phyloP scores from a whole-genome alignment of 176 grass and related monocot species.

The Carex myosuroides region DNA sequence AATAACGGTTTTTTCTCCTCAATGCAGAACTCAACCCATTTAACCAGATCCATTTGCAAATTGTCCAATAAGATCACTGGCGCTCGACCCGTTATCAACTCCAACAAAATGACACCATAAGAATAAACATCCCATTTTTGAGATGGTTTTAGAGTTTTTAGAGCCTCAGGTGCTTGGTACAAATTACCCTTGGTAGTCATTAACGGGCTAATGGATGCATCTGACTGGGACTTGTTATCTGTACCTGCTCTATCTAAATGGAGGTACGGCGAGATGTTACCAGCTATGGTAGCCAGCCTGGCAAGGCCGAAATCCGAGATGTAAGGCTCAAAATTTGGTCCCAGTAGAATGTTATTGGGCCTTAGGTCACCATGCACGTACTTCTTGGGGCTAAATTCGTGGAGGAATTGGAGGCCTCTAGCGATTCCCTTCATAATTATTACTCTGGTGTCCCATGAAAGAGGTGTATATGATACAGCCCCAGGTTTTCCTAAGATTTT shows the following conservation, averaged over 20 bases:
- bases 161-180: constrained; percentile 81
- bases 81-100: constrained; percentile 63
- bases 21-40: constrained; percentile 82
- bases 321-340: constrained; percentile 52
- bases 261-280: constrained; percentile 41
- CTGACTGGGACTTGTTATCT: constrained; percentile 50
- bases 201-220: constrained; percentile 51
- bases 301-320: constrained; percentile 91
- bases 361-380: constrained; percentile 90
- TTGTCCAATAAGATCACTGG: constrained; percentile 59
- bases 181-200: constrained; percentile 47
- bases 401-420: constrained; percentile 65
- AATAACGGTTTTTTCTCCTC: constrained; percentile 72
- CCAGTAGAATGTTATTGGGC: constrained; percentile 82
- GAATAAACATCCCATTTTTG: constrained; percentile 98
- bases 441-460: constrained; percentile 57
- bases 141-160: constrained; percentile 83
- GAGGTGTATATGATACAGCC: constrained; percentile 36
- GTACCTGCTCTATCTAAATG: constrained; percentile 41
- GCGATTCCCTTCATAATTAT: constrained; percentile 82
- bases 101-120: constrained; percentile 74
- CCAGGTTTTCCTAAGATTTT: constrained; percentile 54
- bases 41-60: constrained; percentile 75
- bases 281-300: constrained; percentile 81
- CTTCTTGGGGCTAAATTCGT: constrained; percentile 92